Conservation (phyloP, 176 grass and related monocot genomes). For the Carex pumila region DNA sequence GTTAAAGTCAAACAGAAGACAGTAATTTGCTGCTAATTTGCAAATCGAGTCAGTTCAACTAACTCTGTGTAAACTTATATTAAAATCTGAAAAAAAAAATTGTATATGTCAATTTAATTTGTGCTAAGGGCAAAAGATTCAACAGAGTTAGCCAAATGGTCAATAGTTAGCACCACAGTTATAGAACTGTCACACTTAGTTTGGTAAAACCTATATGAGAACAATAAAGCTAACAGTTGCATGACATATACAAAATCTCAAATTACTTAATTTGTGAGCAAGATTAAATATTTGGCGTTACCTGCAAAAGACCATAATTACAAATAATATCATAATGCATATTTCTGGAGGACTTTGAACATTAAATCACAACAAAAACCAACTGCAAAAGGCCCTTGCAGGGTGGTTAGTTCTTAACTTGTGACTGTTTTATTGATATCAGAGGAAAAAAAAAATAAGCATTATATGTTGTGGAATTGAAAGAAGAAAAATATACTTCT, state of each 20-base stretch:
- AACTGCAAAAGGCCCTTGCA: background rate
- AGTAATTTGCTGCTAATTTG: background rate
- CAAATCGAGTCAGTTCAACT: background rate
- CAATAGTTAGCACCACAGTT: background rate
- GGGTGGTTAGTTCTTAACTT: background rate
- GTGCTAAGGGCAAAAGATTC: background rate
- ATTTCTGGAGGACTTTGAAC: background rate
- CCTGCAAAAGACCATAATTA: background rate
- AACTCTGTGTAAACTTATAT: background rate
- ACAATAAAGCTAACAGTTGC: background rate
- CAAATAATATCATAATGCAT: background rate
- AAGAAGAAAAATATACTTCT: slow-evolving; percentile 41
- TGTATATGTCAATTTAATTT: background rate
- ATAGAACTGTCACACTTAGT: background rate
- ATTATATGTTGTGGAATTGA: background rate
- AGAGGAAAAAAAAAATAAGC: background rate
- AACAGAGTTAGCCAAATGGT: background rate
- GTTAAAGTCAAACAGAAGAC: background rate
- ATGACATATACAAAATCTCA: background rate
- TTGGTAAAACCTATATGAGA: background rate
- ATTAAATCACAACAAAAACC: background rate
- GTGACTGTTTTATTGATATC: background rate
- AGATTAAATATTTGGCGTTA: background rate
- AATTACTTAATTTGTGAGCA: background rate
- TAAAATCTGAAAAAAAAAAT: background rate